Base-by-base conservation (phyloP, 768 basidiomycete genomes). In the Leccinum imitatum region DNA sequence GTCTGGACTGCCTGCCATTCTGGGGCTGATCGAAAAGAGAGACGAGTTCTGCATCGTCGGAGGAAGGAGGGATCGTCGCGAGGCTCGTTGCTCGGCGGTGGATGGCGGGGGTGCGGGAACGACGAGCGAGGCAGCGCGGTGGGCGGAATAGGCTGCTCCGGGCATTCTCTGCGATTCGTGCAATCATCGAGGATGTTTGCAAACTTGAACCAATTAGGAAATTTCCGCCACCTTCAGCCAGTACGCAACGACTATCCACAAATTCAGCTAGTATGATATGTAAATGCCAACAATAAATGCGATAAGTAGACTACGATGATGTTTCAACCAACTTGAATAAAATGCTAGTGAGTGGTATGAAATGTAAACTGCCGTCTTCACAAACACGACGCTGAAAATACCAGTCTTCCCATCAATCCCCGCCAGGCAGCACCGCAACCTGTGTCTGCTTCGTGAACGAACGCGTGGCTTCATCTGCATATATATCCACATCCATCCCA, bases 21-120 rank as follows among this genome's bases (percentile, higher is more conserved):
- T 78, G 70, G 6, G 90, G 88, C 37, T 81, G 80, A 76, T 93
- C 91, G 72, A 93, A 92, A 59, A 90, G 81, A 15, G 83, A 76
- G 59, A 87, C 79, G 62, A 93, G 80, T 54, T 84, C 79, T 54
- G 76, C 77, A 74, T 92, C 90, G 67, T 90, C 87, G 50, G 75
- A 62, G 17, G 89, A 84, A 14, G 87, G 80, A 17, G 87, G 86
- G 50, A 86, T 80, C 14, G 80, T 73, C 48, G 74, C 68, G 30
- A 78, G 71, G 19, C 80, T 82, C 25, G 82, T 65, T 71, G 77
- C 65, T 56, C 67, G 61, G 60, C 73, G 72, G 57, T 59, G 53
- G 50, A 61, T 57, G 58, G 46, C 35, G 63, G 55, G 7, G 7
- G 37, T 3, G 17, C 9, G 58, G 19, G 48, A 58, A 61, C 77